Base-by-base conservation (phyloP, 75 land plant genomes). In the Ceratopteris richardii region DNA sequence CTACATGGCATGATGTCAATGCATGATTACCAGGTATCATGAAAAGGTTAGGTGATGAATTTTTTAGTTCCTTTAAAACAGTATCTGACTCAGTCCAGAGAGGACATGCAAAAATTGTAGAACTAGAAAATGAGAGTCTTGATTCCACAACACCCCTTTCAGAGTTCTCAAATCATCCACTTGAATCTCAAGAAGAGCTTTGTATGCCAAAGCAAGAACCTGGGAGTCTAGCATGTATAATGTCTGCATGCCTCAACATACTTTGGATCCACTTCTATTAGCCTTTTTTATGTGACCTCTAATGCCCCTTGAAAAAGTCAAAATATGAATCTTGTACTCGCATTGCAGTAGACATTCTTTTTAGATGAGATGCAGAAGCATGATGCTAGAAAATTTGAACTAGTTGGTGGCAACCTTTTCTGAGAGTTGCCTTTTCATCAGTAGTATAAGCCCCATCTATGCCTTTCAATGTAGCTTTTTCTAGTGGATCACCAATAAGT, bases 21-120 rank as follows among this genome's bases (percentile, higher is more conserved):
- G 98, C 98, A 75, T 94, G 98, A 72, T 94, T 96, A 19, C 98
- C 98, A 57, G 98, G 86, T 50, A 94, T 94, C 98, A 94, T 94
- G 25, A 93, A 96, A 80, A 93, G 79, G 37, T 93, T 90, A 79
- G 89, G 98, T 17, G 96, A 85, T 18, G 98, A 79, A 24, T 63
- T 77, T 61, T 83, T 89, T 28, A 93, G 62, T 57, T 93, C 98
- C 74, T 73, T 73, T 20, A 93, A 61, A 20, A 93, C 81, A 63
- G 72, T 46, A 19, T 79, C 96, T 22, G 98, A 93, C 55, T 93
- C 98, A 55, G 56, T 57, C 22, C 98, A 77, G 24, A 93, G 74
- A 54, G 98, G 98, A 70, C 98, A 93, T 58, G 88, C 93, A 58
- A 93, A 93, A 29, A 93, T 96, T 65, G 87, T 96, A 83, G 89